phyloP scores from a whole-genome alignment of 164 flowering plant genomes.

The Magnolia kwangsiensis region DNA sequence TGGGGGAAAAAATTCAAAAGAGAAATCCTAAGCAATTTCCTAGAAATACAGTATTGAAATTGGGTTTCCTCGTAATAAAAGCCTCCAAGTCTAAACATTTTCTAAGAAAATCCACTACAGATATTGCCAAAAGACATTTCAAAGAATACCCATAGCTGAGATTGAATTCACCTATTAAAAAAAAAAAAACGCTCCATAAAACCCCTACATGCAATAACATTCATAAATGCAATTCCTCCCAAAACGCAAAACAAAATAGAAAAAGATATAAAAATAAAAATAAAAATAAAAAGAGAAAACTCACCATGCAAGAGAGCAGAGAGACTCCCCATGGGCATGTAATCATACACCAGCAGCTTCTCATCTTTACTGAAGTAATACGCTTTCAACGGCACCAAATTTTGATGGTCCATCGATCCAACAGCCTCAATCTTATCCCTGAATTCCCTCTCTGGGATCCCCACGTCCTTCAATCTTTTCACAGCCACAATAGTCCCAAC shows the following conservation, averaged over 20 bases:
- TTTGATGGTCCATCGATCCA: constrained; percentile 63
- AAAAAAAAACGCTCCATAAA: not conserved
- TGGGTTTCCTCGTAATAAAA: not conserved
- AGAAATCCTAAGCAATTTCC: not conserved
- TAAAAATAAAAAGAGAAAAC: constrained; percentile 9
- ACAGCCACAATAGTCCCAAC: constrained; percentile 61
- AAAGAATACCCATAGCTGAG: not conserved
- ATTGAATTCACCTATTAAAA: not conserved
- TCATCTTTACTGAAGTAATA: constrained; percentile 71
- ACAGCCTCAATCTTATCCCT: constrained; percentile 68
- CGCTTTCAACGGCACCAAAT: constrained; percentile 78
- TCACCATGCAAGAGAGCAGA: constrained; percentile 96
- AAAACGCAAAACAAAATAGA: not conserved
- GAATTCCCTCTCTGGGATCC: constrained; percentile 61
- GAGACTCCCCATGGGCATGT: constrained; percentile 89
- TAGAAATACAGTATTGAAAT: not conserved
- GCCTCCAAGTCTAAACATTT: not conserved
- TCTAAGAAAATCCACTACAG: not conserved
- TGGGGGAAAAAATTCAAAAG: not conserved
- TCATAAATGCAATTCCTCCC: not conserved
- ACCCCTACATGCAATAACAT: not conserved
- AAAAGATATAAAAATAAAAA: not conserved
- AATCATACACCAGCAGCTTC: constrained; percentile 91
- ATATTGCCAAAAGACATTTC: not conserved
- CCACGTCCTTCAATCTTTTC: constrained; percentile 86